phyloP scores from a whole-genome alignment of 306 rosid species.

The Dalbergia cochinchinensis region DNA sequence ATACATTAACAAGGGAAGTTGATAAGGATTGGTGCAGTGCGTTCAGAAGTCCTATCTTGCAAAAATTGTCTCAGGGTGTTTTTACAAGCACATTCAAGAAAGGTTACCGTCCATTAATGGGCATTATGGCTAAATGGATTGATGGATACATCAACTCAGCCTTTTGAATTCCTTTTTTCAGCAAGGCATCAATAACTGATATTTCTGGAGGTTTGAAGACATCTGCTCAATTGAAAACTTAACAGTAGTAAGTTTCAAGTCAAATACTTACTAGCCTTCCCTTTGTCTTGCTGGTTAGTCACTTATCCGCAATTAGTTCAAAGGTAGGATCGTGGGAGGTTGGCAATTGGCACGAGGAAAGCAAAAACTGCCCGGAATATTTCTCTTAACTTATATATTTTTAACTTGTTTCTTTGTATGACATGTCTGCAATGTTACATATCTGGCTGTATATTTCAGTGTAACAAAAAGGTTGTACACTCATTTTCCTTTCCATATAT shows the following conservation, averaged over 20 bases:
- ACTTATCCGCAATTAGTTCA: not conserved
- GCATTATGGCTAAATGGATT: not conserved
- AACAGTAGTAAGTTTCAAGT: not conserved
- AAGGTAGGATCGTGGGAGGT: not conserved
- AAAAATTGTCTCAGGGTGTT: not conserved
- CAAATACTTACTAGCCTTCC: not conserved
- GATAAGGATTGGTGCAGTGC: not conserved
- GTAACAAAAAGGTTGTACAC: too few relatives aligned
- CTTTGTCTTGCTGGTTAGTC: not conserved
- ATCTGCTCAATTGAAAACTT: not conserved
- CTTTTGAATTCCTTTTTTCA: not conserved
- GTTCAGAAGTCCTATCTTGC: not conserved
- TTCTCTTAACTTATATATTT: too few relatives aligned
- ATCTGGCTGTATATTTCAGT: too few relatives aligned
- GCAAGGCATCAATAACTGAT: not conserved
- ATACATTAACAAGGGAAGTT: not conserved
- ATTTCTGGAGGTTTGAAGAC: constrained; percentile 8
- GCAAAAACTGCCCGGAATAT: too few relatives aligned
- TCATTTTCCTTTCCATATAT: too few relatives aligned
- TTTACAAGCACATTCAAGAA: constrained; percentile 8
- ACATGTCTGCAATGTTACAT: too few relatives aligned
- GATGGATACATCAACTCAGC: not conserved
- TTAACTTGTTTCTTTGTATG: too few relatives aligned
- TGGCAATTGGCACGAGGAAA: too few relatives aligned
- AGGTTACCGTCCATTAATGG: not conserved